These are phyloP conservation scores for Microcos paniculata DNA, from an alignment of 345 rosid species.

Conservation along the genomic window DNA sequence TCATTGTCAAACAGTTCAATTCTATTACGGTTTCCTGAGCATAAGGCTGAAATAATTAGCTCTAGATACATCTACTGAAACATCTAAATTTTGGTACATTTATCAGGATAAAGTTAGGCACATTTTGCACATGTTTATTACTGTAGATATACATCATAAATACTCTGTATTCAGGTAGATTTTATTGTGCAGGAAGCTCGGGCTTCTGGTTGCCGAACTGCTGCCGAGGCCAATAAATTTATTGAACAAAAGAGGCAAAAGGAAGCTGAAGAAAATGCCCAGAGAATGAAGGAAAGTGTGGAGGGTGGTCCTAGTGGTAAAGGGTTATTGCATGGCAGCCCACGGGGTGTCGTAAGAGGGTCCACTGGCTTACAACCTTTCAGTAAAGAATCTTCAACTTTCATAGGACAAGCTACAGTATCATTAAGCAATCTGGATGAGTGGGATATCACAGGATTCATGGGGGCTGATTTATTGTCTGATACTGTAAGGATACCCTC, in stretches of 20 bases:
- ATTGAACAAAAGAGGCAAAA: constrained; percentile 67
- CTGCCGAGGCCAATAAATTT: constrained; percentile 60
- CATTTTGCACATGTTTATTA: background rate
- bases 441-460: constrained; percentile 76
- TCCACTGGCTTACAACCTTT: constrained; percentile 38
- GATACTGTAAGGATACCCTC: constrained; percentile 53
- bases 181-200: constrained; percentile 71
- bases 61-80: background rate
- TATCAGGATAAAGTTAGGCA: background rate
- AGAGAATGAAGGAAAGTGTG: constrained; percentile 47
- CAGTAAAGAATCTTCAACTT: constrained; percentile 39
- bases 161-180: background rate
- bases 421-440: constrained; percentile 40
- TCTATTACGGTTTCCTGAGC: background rate
- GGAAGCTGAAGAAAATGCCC: constrained; percentile 61
- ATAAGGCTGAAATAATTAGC: background rate
- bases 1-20: background rate
- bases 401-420: constrained; percentile 23
- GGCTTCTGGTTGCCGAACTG: constrained; percentile 67
- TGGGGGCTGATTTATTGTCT: constrained; percentile 71
- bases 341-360: constrained; percentile 39
- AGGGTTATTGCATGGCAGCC: constrained; percentile 42
- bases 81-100: background rate
- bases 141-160: background rate
- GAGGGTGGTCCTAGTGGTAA: constrained; percentile 62